Base-by-base conservation (phyloP, 805 yeast genomes). In the Candida manassasensis region DNA sequence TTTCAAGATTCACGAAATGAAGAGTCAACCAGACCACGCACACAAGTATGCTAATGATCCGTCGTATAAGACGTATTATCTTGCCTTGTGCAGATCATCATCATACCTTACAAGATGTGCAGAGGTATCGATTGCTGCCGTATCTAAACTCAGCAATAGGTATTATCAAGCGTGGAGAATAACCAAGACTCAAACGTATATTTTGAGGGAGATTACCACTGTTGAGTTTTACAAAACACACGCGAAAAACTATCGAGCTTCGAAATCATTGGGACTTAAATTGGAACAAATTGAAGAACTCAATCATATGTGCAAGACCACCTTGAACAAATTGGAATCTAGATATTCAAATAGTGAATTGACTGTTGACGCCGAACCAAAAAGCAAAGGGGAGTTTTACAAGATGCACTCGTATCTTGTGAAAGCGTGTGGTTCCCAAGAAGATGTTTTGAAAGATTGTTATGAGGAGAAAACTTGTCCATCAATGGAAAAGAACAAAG, bases 141-240 rank as follows among this genome's bases (percentile, higher is more conserved):
- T 64, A 12, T 57, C 62, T 6, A 62, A 61, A 29, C 50, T 64
- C 31, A 58, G 65, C 32, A 52, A 55, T 38, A 39, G 68, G 25
- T 63, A 63, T 45, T 63, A 59, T 40, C 55, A 62, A 38, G 67
- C 69, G 2, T 63, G 69, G 69, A 52, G 63, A 45, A 54, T 63
- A 8, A 55, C 65, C 9, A 62, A 60, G 35, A 57, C 62, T 9
- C 67, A 61, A 32, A 53, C 60, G 0, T 52, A 45, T 32, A 44
- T 61, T 26, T 47, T 65, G 35, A 51, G 53, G 28, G 49, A 52
- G 1, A 52, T 61, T 24, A 57, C 61, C 3, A 47, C 50, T 3
- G 41, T 51, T 18, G 53, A 52, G 13, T 64, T 61, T 36, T 62
- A 61, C 38, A 53, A 49, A 19, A 48, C 43, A 7, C 25, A 32